Percentiles rank a stretch among this genome's conserved stretches.
phyloP scores from a whole-genome alignment of 495 filamentous ascomycete genomes.

The Aeminium ludgeri region DNA sequence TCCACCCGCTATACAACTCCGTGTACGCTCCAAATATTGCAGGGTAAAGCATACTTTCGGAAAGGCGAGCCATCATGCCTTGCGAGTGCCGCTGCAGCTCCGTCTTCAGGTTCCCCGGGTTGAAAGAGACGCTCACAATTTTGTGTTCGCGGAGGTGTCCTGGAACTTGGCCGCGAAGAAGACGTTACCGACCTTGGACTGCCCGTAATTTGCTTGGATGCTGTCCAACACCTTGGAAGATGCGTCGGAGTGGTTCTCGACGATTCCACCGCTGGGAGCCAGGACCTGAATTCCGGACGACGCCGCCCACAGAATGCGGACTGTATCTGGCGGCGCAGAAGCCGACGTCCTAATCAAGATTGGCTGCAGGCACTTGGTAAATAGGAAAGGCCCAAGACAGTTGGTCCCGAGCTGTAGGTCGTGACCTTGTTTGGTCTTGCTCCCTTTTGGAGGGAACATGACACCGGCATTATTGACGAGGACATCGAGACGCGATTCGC shows the following conservation, averaged over 20 bases:
- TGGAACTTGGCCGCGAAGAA: conserved; percentile 20
- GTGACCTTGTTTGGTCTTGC: conserved; percentile 24
- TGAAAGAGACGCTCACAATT: conserved; percentile 15
- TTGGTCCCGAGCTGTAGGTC: conserved; percentile 35
- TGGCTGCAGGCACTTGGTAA: conserved; percentile 31
- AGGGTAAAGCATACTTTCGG: conserved; percentile 6
- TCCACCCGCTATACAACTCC: conserved; percentile 23
- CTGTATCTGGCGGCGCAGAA: conserved; percentile 13
- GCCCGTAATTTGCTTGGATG: conserved; percentile 22
- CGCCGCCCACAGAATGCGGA: conserved; percentile 29
- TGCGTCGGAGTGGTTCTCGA: background rate
- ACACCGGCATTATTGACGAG: conserved; percentile 37
- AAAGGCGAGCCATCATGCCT: background rate
- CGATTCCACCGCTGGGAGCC: background rate
- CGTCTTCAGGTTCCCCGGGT: conserved; percentile 15
- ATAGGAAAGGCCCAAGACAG: conserved; percentile 32
- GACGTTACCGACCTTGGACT: conserved; percentile 28
- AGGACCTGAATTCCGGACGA: conserved; percentile 14
- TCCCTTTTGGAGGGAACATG: conserved; percentile 26
- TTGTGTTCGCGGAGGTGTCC: conserved; percentile 1
- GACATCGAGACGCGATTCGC: conserved; percentile 31
- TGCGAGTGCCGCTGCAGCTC: conserved; percentile 11
- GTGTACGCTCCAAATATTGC: conserved; percentile 21
- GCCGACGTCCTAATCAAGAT: conserved; percentile 27
- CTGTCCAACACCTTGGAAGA: conserved; percentile 9